phyloP scores from a whole-genome alignment of 768 basidiomycete species.

The Bullera alba region DNA sequence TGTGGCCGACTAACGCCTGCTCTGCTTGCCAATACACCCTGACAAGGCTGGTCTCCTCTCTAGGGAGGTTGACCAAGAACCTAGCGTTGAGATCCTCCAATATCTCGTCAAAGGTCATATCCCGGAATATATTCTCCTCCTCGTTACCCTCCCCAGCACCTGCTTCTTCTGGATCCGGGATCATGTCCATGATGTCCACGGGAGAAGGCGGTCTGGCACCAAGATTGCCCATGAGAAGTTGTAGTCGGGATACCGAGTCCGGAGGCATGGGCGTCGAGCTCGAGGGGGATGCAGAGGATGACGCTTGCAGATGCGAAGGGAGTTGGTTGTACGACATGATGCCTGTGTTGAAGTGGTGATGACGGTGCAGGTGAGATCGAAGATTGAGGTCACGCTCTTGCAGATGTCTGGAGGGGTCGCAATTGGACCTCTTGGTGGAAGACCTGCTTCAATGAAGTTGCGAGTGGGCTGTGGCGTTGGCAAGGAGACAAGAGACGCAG shows the following conservation, averaged over 20 bases:
- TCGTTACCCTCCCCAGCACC: slow-evolving; percentile 10
- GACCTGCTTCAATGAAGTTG: too few relatives aligned
- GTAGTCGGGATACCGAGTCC: too few relatives aligned
- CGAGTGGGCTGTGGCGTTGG: too few relatives aligned
- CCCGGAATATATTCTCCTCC: slow-evolving; percentile 31
- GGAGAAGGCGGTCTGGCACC: neutral
- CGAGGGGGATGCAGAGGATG: neutral
- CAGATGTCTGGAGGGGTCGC: too few relatives aligned
- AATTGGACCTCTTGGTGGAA: too few relatives aligned
- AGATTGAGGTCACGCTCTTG: too few relatives aligned
- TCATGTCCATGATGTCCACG: neutral
- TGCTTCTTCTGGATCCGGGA: neutral
- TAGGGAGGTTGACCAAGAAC: slow-evolving; percentile 92
- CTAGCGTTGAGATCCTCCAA: slow-evolving; percentile 48
- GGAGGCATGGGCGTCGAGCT: neutral
- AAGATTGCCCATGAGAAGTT: neutral
- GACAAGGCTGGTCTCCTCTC: slow-evolving; percentile 82
- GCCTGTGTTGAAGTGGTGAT: too few relatives aligned
- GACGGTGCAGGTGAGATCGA: too few relatives aligned
- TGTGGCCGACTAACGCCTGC: slow-evolving; percentile 69
- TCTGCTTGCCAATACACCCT: slow-evolving; percentile 98
- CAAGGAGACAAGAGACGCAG: too few relatives aligned
- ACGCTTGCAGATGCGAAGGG: neutral
- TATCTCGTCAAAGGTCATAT: slow-evolving; percentile 38
- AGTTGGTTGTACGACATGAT: neutral